Percentiles rank a stretch among this genome's conserved stretches.
phyloP scores from a whole-genome alignment of 495 filamentous ascomycete species.

The Oidiodendron maius region DNA sequence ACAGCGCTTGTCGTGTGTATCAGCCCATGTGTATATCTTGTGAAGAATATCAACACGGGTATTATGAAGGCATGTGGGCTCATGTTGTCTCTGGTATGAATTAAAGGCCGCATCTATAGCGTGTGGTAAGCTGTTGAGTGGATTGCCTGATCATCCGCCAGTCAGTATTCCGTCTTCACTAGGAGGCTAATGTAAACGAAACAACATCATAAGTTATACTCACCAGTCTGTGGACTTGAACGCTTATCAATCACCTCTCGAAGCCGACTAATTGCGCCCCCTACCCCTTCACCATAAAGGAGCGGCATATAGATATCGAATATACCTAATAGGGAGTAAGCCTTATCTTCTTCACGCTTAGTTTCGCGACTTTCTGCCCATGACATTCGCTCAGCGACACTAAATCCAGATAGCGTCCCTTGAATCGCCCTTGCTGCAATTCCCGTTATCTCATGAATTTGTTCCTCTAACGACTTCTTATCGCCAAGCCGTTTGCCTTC shows the following conservation, averaged over 20 bases:
- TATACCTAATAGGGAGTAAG: constrained; percentile 12
- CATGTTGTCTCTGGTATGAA: constrained; percentile 6
- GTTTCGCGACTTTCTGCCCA: too few relatives aligned
- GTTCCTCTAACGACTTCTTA: neutral
- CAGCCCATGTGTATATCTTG: constrained; percentile 8
- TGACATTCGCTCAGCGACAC: too few relatives aligned
- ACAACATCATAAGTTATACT: neutral
- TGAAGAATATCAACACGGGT: constrained; percentile 18
- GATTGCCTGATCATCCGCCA: neutral
- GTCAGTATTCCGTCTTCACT: neutral
- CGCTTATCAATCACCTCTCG: constrained; percentile 28
- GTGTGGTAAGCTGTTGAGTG: neutral
- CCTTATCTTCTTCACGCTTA: too few relatives aligned
- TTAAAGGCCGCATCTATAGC: constrained; percentile 5
- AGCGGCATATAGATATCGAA: constrained; percentile 3
- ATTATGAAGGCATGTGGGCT: constrained; percentile 8
- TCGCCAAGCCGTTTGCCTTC: too few relatives aligned
- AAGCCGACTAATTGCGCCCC: too few relatives aligned
- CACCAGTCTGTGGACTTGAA: neutral
- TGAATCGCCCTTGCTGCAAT: constrained; percentile 17
- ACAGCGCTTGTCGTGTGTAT: constrained; percentile 8
- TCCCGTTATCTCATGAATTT: constrained; percentile 12
- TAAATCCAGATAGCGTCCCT: constrained; percentile 5
- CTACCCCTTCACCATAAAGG: too few relatives aligned
- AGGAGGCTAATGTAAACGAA: neutral